Evolutionary conservation across 768 basidiomycete species (phyloP), one percentile per base, ranked within the genome.

Genomic region (Terana coerulea): DNA sequence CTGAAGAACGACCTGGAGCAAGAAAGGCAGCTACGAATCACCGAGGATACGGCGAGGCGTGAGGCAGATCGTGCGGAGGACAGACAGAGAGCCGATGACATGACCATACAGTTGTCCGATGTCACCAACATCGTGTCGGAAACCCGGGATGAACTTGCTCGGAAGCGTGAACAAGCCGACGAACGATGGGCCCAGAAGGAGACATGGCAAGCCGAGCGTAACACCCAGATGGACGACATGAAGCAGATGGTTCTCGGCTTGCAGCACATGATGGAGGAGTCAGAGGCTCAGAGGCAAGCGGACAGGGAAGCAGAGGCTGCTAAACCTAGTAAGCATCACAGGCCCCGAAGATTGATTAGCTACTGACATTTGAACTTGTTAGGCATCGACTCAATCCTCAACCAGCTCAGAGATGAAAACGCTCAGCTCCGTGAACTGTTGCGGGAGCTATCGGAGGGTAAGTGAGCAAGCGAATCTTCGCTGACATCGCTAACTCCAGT

Each of bases 41-140:
- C 77, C 1, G 81, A 85, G 49, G 83, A 84, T 37, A 72, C 81
- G 1, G 85, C 86, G 54, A 73, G 76, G 17, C 72, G 79, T 28
- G 85, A 88, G 61, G 73, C 73, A 26, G 83, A 86, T 54, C 69
- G 78, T 19, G 69, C 70, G 33, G 86, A 84, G 42, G 70, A 73
- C 29, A 61, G 70, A 33, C 86, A 88, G 51, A 77, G 82, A 5
- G 80, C 84, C 54, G 81, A 85, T 12, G 74, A 69, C 7, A 64
- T 88, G 36, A 74, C 80, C 29, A 71, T 65, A 33, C 88, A 90
- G 57, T 66, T 93, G 12, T 69, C 64, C 4, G 88, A 91, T 53
- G 79, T 93, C 56, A 84, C 89, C 1, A 84, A 85, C 55, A 63
- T 89, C 47, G 72, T 91, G 12, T 81, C 86, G 50, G 81, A 84